Evolutionary conservation across 495 filamentous ascomycete genomes (phyloP).

Genomic region (Hypoxylon crocopeplum): DNA sequence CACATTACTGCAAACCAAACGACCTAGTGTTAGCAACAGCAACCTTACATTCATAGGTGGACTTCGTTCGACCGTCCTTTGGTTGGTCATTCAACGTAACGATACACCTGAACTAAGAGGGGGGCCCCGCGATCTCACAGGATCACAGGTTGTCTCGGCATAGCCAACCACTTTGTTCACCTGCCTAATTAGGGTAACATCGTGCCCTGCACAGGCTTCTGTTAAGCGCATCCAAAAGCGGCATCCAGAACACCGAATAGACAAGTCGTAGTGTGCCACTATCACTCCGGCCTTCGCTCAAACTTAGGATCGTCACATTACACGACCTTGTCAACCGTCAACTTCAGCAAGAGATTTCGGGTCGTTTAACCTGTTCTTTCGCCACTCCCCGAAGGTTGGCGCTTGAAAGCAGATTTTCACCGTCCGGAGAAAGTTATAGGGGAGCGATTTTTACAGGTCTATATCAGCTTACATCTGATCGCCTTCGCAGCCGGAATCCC

Average conservation of each 20-base stretch:
- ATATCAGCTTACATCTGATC: constrained; percentile 22
- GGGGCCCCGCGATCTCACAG: constrained; percentile 35
- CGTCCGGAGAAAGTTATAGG: constrained; percentile 22
- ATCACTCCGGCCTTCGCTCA: constrained; percentile 19
- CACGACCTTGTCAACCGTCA: constrained; percentile 19
- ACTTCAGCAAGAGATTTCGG: constrained; percentile 18
- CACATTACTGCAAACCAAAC: constrained; percentile 2
- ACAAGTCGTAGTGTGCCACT: constrained; percentile 16
- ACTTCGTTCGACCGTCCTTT: constrained; percentile 12
- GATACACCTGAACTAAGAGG: constrained; percentile 30
- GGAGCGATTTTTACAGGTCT: constrained; percentile 12
- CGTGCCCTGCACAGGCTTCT: constrained; percentile 25
- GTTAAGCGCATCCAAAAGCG: constrained; percentile 24
- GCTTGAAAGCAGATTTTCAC: constrained; percentile 10
- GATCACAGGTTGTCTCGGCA: constrained; percentile 33
- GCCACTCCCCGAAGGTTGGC: constrained; percentile 8
- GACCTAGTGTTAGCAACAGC: constrained; percentile 19
- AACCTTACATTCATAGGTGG: constrained; percentile 30
- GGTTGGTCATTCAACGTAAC: constrained; percentile 30
- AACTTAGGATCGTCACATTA: constrained; percentile 32
- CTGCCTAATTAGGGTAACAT: constrained; percentile 40
- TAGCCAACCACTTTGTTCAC: constrained; percentile 29
- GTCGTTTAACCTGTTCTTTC: constrained; percentile 11
- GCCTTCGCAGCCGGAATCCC: constrained; percentile 20
- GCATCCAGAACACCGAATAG: constrained; percentile 17